Base-by-base conservation (phyloP, 148 eudicot genomes). In the Polygonum maritimum region DNA sequence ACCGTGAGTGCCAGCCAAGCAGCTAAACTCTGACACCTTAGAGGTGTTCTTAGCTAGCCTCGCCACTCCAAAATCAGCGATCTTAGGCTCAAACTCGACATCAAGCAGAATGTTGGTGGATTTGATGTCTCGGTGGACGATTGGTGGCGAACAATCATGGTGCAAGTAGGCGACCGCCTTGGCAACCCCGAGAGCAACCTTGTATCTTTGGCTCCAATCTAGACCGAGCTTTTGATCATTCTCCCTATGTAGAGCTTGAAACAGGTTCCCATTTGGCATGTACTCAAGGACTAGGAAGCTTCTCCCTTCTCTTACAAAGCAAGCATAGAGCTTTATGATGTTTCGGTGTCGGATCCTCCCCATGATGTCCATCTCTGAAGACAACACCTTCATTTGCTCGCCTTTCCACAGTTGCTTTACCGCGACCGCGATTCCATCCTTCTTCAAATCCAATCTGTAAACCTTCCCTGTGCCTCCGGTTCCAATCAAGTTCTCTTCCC, bases 61-160 rank as follows among this genome's bases (percentile, higher is more conserved):
- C 22, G 99, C 99, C 13, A 92, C 84, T 36, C 99, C 99, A 79
- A 95, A 95, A 82, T 95, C 99, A 9, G 97, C 94, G 76, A 95
- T 78, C 71, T 92, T 95, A 0, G 99, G 91, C 75, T 95, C 97
- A 47, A 87, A 88, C 8, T 89, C 85, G 57, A 83, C 86, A 74
- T 87, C 91, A 12, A 92, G 88, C 79, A 95, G 87, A 60, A 95
- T 92, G 79, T 95, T 95, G 26, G 91, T 87, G 3, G 98, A 91
- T 79, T 95, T 95, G 7, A 95, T 86, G 44, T 95, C 99, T 75
- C 99, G 81, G 11, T 95, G 99, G 52, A 92, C 76, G 71, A 95
- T 85, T 35, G 90, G 81, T 5, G 90, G 92, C 40, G 85, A 81
- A 72, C 96, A 91, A 82, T 95, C 98, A 74, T 95, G 92, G 69